Evolutionary conservation across 2,329 filamentous ascomycete species (phyloP).

Genomic region (Rhynchosporium secalis): DNA sequence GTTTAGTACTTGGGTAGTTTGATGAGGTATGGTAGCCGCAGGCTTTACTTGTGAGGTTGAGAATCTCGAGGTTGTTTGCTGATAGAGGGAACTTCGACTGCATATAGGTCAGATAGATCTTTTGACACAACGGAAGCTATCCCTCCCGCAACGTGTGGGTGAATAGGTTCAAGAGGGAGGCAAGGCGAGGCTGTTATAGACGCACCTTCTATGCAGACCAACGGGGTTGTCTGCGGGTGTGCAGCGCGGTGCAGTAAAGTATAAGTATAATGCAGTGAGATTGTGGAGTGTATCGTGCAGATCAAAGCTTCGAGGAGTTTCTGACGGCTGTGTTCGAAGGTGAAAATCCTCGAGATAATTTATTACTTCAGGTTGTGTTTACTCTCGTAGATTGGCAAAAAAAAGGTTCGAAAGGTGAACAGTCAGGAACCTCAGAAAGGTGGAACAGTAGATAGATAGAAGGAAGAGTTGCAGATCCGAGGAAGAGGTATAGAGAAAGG

Average conservation of each 20-base stretch:
- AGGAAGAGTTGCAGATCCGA: too few species aligned
- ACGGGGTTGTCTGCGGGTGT: slow-evolving; percentile 10
- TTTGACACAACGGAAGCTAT: slow-evolving; percentile 36
- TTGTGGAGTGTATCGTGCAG: slow-evolving; percentile 2
- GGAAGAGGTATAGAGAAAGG: too few species aligned
- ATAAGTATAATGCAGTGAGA: background rate
- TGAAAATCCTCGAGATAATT: background rate
- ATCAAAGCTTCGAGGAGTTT: slow-evolving; percentile 10
- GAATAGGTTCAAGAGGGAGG: slow-evolving; percentile 19
- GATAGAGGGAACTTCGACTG: slow-evolving; percentile 29
- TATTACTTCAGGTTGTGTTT: background rate
- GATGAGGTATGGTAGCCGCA: slow-evolving; percentile 16
- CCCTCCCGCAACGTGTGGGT: slow-evolving; percentile 25
- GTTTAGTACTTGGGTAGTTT: slow-evolving; percentile 27
- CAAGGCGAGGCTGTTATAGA: slow-evolving; percentile 19
- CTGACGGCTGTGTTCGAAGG: background rate
- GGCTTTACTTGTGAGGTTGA: slow-evolving; percentile 18
- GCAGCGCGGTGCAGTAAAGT: slow-evolving; percentile 1
- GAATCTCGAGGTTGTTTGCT: slow-evolving; percentile 28
- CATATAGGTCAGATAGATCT: slow-evolving; percentile 34
- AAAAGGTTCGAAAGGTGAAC: background rate
- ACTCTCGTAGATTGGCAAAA: background rate
- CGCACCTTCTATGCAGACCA: slow-evolving; percentile 12
- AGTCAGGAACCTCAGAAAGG: slow-evolving; percentile 9
- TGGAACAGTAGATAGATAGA: too few species aligned